Percentiles rank a stretch among this genome's conserved stretches.
Evolutionary conservation across 1,284 basidiomycete genomes (phyloP).

Genomic region (Heterobasidion irregulare): DNA sequence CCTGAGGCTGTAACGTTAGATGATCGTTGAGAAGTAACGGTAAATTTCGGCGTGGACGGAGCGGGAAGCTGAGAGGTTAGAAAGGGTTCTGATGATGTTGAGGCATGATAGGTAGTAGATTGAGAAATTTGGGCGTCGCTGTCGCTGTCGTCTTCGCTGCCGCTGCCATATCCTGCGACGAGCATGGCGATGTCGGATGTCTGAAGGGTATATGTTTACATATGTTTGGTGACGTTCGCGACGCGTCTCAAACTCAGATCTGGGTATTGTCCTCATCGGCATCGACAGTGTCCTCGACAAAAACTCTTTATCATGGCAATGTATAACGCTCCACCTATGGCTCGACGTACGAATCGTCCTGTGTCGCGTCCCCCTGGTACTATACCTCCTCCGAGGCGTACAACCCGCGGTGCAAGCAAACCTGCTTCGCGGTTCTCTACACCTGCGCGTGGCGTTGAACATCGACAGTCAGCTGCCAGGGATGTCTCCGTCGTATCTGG

Average conservation of each 20-base stretch:
- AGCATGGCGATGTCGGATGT: slow-evolving; percentile 39
- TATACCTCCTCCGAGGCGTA: slow-evolving; percentile 14
- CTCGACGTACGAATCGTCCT: slow-evolving; percentile 18
- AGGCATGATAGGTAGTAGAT: slow-evolving; percentile 3
- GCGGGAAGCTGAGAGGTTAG: slow-evolving; percentile 12
- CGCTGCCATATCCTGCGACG: slow-evolving; percentile 66
- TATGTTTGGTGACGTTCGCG: slow-evolving; percentile 5
- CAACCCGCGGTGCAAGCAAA: slow-evolving; percentile 12
- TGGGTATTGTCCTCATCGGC: no score
- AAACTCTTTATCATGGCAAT: not conserved
- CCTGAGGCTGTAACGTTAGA: slow-evolving; percentile 11
- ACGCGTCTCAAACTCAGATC: slow-evolving; percentile 8
- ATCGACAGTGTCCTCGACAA: not conserved
- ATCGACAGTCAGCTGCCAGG: slow-evolving; percentile 16
- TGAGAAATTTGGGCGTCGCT: slow-evolving; percentile 34
- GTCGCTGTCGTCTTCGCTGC: slow-evolving; percentile 45
- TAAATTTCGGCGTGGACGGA: slow-evolving; percentile 1
- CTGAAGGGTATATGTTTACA: slow-evolving; percentile 1
- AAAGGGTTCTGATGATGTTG: slow-evolving; percentile 9
- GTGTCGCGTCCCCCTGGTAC: slow-evolving; percentile 8
- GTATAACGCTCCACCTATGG: slow-evolving; percentile 15
- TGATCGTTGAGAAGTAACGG: slow-evolving; percentile 19
- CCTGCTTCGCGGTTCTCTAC: slow-evolving; percentile 22
- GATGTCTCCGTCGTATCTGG: slow-evolving; percentile 30
- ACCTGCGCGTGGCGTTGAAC: slow-evolving; percentile 13